A percentile compares a stretch with the other conserved stretches of the same genome.
phyloP scores from a whole-genome alignment of 148 eudicot genomes.

The Vaccinium darrowii region DNA sequence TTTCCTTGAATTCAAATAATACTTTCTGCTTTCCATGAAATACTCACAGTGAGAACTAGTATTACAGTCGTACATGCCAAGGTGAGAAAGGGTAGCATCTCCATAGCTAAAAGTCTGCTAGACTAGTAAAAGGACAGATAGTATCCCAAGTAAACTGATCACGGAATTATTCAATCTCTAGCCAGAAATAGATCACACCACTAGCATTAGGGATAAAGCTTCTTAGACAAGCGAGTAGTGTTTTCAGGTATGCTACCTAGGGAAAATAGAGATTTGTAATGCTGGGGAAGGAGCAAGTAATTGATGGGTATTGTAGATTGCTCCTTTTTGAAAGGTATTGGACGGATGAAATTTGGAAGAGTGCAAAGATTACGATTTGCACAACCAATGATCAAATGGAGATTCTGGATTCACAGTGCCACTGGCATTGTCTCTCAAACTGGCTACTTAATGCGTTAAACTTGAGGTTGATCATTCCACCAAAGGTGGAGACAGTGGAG shows the following conservation, averaged over 20 bases:
- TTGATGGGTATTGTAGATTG: background rate
- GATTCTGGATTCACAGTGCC: background rate
- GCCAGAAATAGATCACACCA: background rate
- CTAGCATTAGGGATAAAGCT: background rate
- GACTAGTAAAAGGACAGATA: background rate
- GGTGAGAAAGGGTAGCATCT: background rate
- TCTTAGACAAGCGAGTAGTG: background rate
- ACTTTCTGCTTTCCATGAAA: constrained; percentile 3
- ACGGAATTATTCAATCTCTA: background rate
- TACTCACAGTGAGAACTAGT: background rate
- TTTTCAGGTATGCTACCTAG: background rate
- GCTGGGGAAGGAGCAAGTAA: background rate
- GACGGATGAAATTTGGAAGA: background rate
- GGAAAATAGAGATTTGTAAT: background rate
- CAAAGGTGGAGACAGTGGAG: background rate
- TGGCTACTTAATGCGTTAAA: background rate
- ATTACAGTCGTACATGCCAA: background rate
- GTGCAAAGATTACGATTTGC: background rate
- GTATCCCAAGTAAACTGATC: background rate
- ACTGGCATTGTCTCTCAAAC: background rate
- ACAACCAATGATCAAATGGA: background rate
- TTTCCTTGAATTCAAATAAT: background rate
- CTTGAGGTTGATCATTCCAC: background rate
- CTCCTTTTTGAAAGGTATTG: background rate
- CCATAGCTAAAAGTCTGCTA: background rate